Conservation (phyloP, 306 rosid genomes). For the Phaseolus lunatus region DNA sequence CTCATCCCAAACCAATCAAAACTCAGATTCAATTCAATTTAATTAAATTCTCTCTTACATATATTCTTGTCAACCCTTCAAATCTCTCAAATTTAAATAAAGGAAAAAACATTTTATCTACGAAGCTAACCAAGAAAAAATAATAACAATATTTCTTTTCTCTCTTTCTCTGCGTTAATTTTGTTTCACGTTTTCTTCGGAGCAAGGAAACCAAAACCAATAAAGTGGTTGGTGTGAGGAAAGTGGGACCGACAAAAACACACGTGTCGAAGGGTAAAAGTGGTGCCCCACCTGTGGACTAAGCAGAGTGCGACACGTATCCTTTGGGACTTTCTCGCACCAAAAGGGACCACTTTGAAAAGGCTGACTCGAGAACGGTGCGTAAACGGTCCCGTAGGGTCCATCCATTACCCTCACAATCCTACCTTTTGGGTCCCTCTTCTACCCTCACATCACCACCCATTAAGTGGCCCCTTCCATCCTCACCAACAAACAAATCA, state of each 20-base stretch:
- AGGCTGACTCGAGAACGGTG: slow-evolving; percentile 40
- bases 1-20: too few relatives aligned
- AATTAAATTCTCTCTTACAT: neutral
- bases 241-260: slow-evolving; percentile 2
- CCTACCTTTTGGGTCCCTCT: slow-evolving; percentile 40
- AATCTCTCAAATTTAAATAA: neutral
- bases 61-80: neutral
- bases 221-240: slow-evolving; percentile 16
- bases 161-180: neutral
- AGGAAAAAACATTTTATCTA: slow-evolving; percentile 11
- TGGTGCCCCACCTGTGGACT: slow-evolving; percentile 44
- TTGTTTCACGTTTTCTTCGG: slow-evolving; percentile 33
- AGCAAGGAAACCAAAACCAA: slow-evolving; percentile 14
- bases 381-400: slow-evolving; percentile 45
- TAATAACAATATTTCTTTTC: neutral
- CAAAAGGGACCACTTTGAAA: slow-evolving; percentile 42
- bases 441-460: slow-evolving; percentile 47
- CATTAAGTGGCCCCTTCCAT: slow-evolving; percentile 41
- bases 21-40: too few relatives aligned
- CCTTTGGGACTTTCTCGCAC: neutral
- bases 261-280: slow-evolving; percentile 48
- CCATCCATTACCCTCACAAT: slow-evolving; percentile 36
- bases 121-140: neutral
- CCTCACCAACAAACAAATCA: slow-evolving; percentile 30
- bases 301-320: slow-evolving; percentile 27